A percentile compares a stretch with the other conserved stretches of the same genome.
Evolutionary conservation across 2,329 filamentous ascomycete species (phyloP).

Genomic region (Cercospora zeina): DNA sequence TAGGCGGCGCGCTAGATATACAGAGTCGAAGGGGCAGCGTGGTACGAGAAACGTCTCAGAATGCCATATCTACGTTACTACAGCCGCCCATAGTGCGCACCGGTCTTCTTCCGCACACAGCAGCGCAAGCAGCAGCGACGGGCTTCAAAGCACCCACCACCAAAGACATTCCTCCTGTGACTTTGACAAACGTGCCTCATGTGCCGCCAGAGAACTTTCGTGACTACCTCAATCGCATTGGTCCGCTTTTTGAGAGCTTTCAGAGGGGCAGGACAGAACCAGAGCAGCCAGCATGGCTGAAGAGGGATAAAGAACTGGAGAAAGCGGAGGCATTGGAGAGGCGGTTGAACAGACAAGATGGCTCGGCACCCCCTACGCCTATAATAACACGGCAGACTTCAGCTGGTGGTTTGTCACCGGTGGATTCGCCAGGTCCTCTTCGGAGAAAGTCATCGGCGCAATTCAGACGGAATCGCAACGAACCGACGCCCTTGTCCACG

Average conservation of each 20-base stretch:
- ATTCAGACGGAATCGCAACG: constrained; percentile 63
- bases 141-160: constrained; percentile 71
- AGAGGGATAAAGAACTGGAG: constrained; percentile 47
- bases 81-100: constrained; percentile 88
- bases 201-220: constrained; percentile 79
- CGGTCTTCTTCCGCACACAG: constrained; percentile 76
- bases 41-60: constrained; percentile 74
- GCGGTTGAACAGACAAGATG: constrained; percentile 40
- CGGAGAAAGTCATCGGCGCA: constrained; percentile 54
- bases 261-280: constrained; percentile 77
- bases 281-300: constrained; percentile 56
- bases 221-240: constrained; percentile 81
- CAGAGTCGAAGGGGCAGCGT: constrained; percentile 60
- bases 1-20: constrained; percentile 79
- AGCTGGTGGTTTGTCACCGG: constrained; percentile 46
- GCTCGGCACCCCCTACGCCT: constrained; percentile 40
- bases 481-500: constrained; percentile 81
- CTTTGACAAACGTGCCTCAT: constrained; percentile 81
- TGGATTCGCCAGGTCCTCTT: constrained; percentile 49
- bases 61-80: constrained; percentile 93
- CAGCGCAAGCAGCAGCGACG: constrained; percentile 66
- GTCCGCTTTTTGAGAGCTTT: constrained; percentile 83
- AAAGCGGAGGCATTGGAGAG: constrained; percentile 52
- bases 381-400: constrained; percentile 45
- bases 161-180: constrained; percentile 88